Conservation (phyloP, 805 yeast species). For the Spencermartinsiella europaea region DNA sequence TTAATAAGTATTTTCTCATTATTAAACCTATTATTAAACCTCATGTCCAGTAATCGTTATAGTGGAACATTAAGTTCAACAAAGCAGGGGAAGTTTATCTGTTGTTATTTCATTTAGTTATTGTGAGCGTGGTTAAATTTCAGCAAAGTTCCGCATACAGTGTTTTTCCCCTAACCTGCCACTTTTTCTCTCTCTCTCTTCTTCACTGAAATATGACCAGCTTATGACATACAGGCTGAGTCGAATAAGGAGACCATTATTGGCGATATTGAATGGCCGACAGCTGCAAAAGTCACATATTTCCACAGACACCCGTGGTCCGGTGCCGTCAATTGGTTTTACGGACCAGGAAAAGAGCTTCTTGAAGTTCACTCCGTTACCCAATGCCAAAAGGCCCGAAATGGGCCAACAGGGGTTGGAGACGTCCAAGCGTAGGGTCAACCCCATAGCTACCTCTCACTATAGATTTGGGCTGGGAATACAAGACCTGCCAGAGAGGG, state of each 20-base stretch:
- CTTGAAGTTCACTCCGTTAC: constrained; percentile 10
- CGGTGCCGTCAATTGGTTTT: too few species aligned
- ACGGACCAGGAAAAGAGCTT: neutral
- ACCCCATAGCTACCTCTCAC: constrained; percentile 4
- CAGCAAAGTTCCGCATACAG: too few species aligned
- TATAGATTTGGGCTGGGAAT: neutral
- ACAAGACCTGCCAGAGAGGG: neutral
- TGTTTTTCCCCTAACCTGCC: neutral
- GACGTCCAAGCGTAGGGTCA: constrained; percentile 9
- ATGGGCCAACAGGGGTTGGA: neutral
- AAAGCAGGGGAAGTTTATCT: too few species aligned
- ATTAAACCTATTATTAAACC: too few species aligned
- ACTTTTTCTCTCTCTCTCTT: neutral
- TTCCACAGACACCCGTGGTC: too few species aligned
- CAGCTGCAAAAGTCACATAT: neutral
- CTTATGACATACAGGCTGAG: neutral
- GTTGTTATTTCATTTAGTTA: too few species aligned
- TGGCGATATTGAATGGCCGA: neutral
- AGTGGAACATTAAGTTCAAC: too few species aligned
- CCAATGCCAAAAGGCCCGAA: neutral
- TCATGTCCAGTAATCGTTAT: too few species aligned
- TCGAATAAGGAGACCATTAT: neutral
- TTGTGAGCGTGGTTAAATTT: too few species aligned
- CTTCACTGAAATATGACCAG: neutral
- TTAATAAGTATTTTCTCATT: too few species aligned